Evolutionary conservation across 495 filamentous ascomycete species (phyloP).

Genomic region (Penicillium macrosclerotiorum): DNA sequence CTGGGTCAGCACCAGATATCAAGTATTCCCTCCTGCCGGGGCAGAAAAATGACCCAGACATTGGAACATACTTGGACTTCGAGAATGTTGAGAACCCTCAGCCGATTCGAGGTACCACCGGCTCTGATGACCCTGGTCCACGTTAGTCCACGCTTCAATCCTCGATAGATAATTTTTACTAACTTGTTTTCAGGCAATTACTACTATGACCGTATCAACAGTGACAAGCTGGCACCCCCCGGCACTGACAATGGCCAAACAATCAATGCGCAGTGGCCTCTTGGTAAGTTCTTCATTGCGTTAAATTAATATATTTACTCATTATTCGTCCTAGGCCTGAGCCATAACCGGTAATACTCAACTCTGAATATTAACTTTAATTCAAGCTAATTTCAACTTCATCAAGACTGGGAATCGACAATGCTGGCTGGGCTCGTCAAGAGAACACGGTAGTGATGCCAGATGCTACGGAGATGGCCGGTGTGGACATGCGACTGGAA

Average conservation of each 20-base stretch:
- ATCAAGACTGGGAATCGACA: slow-evolving; percentile 48
- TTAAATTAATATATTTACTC: not conserved
- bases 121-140: slow-evolving; percentile 62
- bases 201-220: slow-evolving; percentile 62
- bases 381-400: slow-evolving; percentile 4
- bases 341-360: slow-evolving; percentile 52
- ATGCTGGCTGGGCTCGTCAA: slow-evolving; percentile 68
- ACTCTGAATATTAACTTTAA: too few species aligned
- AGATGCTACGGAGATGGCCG: slow-evolving; percentile 64
- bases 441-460: slow-evolving; percentile 64
- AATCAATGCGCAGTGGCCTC: slow-evolving; percentile 68
- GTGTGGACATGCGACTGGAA: slow-evolving; percentile 74
- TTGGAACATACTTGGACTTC: slow-evolving; percentile 65
- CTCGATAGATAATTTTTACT: not conserved
- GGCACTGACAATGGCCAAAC: slow-evolving; percentile 62
- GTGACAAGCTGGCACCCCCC: slow-evolving; percentile 65
- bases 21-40: slow-evolving; percentile 48
- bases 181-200: slow-evolving; percentile 41
- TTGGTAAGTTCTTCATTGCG: slow-evolving; percentile 40
- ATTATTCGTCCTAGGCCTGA: slow-evolving; percentile 39
- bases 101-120: slow-evolving; percentile 60
- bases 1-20: slow-evolving; percentile 32
- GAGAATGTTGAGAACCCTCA: slow-evolving; percentile 60
- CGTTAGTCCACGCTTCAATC: slow-evolving; percentile 32
- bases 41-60: slow-evolving; percentile 54